These are phyloP conservation scores for Platanus orientalis DNA, from an alignment of 164 flowering plant species.

Conservation along the genomic window DNA sequence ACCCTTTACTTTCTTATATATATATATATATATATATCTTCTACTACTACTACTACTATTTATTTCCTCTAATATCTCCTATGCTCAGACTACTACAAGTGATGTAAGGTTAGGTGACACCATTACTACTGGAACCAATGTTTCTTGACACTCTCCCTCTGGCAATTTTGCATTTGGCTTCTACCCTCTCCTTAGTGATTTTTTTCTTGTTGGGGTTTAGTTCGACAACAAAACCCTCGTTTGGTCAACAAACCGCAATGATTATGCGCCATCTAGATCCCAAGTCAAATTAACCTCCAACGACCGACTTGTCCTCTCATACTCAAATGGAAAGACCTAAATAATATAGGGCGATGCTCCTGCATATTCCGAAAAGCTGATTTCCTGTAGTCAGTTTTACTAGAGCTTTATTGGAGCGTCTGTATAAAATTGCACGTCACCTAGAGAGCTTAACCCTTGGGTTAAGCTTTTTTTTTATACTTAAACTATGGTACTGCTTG, in stretches of 20 bases:
- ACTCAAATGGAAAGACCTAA: constrained; percentile 12
- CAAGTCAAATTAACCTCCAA: neutral
- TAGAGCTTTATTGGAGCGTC: too few species aligned
- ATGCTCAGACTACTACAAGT: constrained; percentile 1
- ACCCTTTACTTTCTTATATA: too few species aligned
- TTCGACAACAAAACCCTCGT: neutral
- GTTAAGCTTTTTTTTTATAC: too few species aligned
- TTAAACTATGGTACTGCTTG: too few species aligned
- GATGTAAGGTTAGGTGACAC: neutral
- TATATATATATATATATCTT: too few species aligned
- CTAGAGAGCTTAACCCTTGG: too few species aligned
- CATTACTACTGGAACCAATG: neutral
- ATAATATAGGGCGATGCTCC: constrained; percentile 7
- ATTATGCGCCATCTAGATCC: neutral
- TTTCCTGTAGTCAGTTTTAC: too few species aligned
- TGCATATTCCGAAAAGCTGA: too few species aligned
- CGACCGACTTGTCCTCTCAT: constrained; percentile 16
- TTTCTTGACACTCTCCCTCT: constrained; percentile 1
- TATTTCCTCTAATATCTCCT: neutral
- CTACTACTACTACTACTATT: too few species aligned
- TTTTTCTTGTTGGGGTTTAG: neutral
- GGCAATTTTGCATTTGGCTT: constrained; percentile 5
- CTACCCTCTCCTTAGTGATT: neutral
- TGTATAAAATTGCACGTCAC: too few species aligned
- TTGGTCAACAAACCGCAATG: neutral